A percentile compares a stretch with the other conserved stretches of the same genome.
Conservation (phyloP, 495 filamentous ascomycete genomes). For the Penicillium robsamsonii region DNA sequence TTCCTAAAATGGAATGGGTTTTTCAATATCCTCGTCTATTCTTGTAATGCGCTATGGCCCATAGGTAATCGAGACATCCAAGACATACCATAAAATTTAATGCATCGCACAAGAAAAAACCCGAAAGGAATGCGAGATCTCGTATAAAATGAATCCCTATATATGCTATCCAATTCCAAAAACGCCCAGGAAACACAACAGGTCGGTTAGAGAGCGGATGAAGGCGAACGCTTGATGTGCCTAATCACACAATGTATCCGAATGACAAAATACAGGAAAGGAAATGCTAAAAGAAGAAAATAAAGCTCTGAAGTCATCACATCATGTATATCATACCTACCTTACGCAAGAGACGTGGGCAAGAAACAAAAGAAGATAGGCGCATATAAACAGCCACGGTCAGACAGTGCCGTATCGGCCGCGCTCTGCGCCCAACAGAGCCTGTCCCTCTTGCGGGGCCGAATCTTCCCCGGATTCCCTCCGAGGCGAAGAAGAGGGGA, state of each 20-base stretch:
- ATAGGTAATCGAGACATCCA: neutral
- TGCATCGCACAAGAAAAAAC: neutral
- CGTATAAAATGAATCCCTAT: neutral
- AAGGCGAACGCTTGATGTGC: neutral
- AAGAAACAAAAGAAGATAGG: neutral
- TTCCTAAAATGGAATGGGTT: neutral
- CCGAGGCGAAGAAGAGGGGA: slow-evolving; percentile 46
- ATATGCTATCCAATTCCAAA: neutral
- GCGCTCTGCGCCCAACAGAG: slow-evolving; percentile 32
- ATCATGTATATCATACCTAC: slow-evolving; percentile 20
- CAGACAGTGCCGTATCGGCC: slow-evolving; percentile 41
- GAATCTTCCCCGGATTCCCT: slow-evolving; percentile 13
- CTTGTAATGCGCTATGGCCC: slow-evolving; percentile 5
- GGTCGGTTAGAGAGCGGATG: neutral
- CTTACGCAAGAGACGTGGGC: neutral
- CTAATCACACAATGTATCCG: neutral
- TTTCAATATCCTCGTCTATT: slow-evolving; percentile 3
- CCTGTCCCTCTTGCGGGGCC: slow-evolving; percentile 29
- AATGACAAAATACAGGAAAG: neutral
- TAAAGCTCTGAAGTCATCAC: slow-evolving; percentile 11
- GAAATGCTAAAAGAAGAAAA: neutral
- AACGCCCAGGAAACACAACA: neutral
- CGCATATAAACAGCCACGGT: slow-evolving; percentile 5
- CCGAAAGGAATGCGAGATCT: neutral
- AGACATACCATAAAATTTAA: neutral